Evolutionary conservation across 192 early-diverging fungal genomes (phyloP).

Genomic region (Entomortierella parvispora): DNA sequence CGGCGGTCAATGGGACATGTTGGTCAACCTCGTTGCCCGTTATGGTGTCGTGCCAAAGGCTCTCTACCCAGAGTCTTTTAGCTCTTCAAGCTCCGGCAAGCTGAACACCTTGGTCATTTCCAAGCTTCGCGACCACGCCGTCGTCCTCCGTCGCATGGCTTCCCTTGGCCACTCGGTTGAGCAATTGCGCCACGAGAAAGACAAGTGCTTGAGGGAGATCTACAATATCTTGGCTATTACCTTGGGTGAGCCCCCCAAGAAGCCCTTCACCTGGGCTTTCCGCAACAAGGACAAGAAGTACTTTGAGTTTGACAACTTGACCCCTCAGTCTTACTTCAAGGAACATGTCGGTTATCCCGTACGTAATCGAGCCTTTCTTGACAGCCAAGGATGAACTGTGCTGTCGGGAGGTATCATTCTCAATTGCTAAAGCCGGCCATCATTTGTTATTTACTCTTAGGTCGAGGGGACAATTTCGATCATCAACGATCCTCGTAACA

Average conservation of each 20-base stretch:
- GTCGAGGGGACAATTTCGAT: constrained; percentile 70
- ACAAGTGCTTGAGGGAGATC: constrained; percentile 70
- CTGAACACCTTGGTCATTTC: constrained; percentile 71
- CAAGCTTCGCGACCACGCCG: constrained; percentile 77
- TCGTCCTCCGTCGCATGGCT: constrained; percentile 63
- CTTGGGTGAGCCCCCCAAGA: constrained; percentile 75
- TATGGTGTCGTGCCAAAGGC: constrained; percentile 80
- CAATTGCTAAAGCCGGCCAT: neutral
- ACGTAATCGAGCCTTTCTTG: constrained; percentile 6
- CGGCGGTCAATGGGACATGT: constrained; percentile 86
- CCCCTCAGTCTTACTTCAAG: constrained; percentile 71
- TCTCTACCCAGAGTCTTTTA: constrained; percentile 70
- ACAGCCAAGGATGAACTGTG: too few species aligned
- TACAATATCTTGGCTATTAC: constrained; percentile 76
- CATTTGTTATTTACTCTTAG: constrained; percentile 41
- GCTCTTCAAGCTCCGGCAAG: constrained; percentile 67
- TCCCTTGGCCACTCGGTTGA: constrained; percentile 50
- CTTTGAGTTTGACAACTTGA: constrained; percentile 61
- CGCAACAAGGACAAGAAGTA: constrained; percentile 79
- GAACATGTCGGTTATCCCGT: constrained; percentile 67
- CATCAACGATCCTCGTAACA: constrained; percentile 81
- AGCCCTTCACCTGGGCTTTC: constrained; percentile 72
- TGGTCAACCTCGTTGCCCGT: constrained; percentile 78
- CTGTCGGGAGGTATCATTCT: too few species aligned
- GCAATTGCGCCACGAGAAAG: constrained; percentile 64